Evolutionary conservation across 106 monocot species (phyloP).

Genomic region (Dioscorea alata): DNA sequence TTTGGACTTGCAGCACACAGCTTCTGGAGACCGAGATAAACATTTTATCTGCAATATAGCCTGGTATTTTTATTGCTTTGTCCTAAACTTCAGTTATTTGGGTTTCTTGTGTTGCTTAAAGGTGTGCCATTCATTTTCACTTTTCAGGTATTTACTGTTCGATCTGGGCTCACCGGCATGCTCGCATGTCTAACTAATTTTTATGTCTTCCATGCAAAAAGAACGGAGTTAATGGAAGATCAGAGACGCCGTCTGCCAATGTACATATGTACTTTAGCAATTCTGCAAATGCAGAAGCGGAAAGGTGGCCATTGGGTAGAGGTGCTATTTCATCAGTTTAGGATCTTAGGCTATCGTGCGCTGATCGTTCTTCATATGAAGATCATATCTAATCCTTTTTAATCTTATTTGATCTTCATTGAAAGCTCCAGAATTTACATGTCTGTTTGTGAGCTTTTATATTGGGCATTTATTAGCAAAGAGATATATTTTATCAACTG

Average conservation of each 20-base stretch:
- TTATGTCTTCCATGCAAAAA: slow-evolving; percentile 7
- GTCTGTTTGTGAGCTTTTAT: background rate
- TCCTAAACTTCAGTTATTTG: background rate
- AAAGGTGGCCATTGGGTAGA: slow-evolving; percentile 15
- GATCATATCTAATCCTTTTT: background rate
- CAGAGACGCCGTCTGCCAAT: slow-evolving; percentile 14
- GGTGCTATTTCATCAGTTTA: slow-evolving; percentile 34
- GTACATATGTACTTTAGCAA: slow-evolving; percentile 56
- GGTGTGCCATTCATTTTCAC: background rate
- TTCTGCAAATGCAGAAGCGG: slow-evolving; percentile 57
- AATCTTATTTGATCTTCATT: too few species aligned
- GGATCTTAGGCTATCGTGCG: slow-evolving; percentile 10
- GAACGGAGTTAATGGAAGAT: slow-evolving; percentile 9
- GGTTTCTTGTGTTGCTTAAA: background rate
- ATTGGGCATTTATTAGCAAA: too few species aligned
- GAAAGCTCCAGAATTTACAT: background rate
- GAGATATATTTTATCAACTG: too few species aligned
- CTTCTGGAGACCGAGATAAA: slow-evolving; percentile 78
- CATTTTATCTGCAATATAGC: background rate
- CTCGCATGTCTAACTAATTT: slow-evolving; percentile 1
- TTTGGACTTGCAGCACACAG: slow-evolving; percentile 35
- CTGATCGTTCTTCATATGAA: slow-evolving; percentile 1
- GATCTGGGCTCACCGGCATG: slow-evolving; percentile 6
- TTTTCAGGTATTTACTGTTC: slow-evolving; percentile 11
- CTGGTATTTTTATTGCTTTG: slow-evolving; percentile 5